phyloP scores from a whole-genome alignment of 2,329 filamentous ascomycete genomes.

The Plectosphaerella sp. region DNA sequence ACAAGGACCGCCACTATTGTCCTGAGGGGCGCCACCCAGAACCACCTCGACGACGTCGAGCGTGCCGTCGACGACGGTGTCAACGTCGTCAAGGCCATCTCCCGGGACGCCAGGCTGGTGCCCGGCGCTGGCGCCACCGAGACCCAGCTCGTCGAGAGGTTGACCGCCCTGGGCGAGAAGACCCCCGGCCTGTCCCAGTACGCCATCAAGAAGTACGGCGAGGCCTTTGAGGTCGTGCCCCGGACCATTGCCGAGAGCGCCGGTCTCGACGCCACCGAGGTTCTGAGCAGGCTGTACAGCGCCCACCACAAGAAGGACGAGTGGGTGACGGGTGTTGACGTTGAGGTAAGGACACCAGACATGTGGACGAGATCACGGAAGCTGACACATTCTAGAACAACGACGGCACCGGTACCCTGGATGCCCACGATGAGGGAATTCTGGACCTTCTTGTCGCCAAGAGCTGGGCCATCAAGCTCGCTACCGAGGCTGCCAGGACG shows the following conservation, averaged over 20 bases:
- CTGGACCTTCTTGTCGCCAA: slow-evolving; percentile 89
- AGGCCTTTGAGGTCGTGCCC: slow-evolving; percentile 96
- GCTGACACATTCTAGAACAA: slow-evolving; percentile 50
- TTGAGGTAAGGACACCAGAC: slow-evolving; percentile 57
- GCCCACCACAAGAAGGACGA: slow-evolving; percentile 85
- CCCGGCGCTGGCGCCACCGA: slow-evolving; percentile 94
- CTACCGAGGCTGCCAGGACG: slow-evolving; percentile 89
- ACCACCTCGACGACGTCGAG: slow-evolving; percentile 96
- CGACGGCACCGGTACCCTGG: slow-evolving; percentile 73
- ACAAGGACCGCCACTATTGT: slow-evolving; percentile 94
- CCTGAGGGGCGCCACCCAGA: slow-evolving; percentile 91
- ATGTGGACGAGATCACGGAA: slow-evolving; percentile 11
- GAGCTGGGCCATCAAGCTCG: slow-evolving; percentile 95
- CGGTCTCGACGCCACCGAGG: slow-evolving; percentile 94
- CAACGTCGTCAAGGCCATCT: slow-evolving; percentile 98
- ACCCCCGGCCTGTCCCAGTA: slow-evolving; percentile 92
- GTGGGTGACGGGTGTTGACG: slow-evolving; percentile 90
- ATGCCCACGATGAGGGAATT: slow-evolving; percentile 84
- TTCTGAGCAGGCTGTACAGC: slow-evolving; percentile 86
- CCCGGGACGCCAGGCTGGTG: slow-evolving; percentile 84
- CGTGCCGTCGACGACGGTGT: slow-evolving; percentile 96
- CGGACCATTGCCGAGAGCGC: slow-evolving; percentile 92
- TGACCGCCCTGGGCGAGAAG: slow-evolving; percentile 86
- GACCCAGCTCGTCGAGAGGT: slow-evolving; percentile 86
- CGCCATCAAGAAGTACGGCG: slow-evolving; percentile 94